These are phyloP conservation scores for Leccinum olivaceopallidum DNA, from an alignment of 768 basidiomycete species.

Conservation along the genomic window DNA sequence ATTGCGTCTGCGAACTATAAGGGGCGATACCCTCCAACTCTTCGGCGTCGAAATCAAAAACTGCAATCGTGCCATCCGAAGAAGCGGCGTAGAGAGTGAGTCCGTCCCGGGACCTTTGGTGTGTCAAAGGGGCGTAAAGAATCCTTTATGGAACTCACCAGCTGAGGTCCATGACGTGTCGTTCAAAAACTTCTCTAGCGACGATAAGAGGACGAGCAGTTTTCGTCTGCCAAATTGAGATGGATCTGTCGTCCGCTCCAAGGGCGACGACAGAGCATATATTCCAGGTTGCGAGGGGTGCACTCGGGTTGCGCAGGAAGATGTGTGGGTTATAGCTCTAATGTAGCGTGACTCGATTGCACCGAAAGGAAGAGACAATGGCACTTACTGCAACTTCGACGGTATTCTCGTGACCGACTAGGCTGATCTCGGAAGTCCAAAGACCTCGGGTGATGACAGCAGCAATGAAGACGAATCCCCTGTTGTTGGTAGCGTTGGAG, in stretches of 20 bases:
- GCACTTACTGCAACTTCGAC: constrained; percentile 87
- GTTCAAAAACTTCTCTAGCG: constrained; percentile 89
- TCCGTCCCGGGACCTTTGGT: constrained; percentile 85
- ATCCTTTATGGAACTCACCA: constrained; percentile 59
- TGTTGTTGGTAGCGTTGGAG: constrained; percentile 95
- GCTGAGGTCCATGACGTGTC: constrained; percentile 93
- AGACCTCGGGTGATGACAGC: constrained; percentile 88
- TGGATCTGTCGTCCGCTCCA: constrained; percentile 89
- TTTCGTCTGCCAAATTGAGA: constrained; percentile 97
- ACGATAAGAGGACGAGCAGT: constrained; percentile 89
- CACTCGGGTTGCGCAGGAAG: constrained; percentile 74
- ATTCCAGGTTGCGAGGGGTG: constrained; percentile 73
- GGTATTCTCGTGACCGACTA: constrained; percentile 97
- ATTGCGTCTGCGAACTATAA: constrained; percentile 70
- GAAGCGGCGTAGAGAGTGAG: constrained; percentile 91
- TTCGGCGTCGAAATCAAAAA: constrained; percentile 77
- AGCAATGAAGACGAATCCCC: constrained; percentile 96
- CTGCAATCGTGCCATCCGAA: constrained; percentile 92
- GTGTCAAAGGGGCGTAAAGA: constrained; percentile 7
- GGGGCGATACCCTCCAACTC: constrained; percentile 84
- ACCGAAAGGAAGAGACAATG: background rate
- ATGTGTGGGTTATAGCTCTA: constrained; percentile 87
- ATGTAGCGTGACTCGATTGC: constrained; percentile 7
- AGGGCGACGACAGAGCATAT: constrained; percentile 92
- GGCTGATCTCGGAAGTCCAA: constrained; percentile 90